phyloP scores from a whole-genome alignment of 805 yeast species.

The Candida easanensis region DNA sequence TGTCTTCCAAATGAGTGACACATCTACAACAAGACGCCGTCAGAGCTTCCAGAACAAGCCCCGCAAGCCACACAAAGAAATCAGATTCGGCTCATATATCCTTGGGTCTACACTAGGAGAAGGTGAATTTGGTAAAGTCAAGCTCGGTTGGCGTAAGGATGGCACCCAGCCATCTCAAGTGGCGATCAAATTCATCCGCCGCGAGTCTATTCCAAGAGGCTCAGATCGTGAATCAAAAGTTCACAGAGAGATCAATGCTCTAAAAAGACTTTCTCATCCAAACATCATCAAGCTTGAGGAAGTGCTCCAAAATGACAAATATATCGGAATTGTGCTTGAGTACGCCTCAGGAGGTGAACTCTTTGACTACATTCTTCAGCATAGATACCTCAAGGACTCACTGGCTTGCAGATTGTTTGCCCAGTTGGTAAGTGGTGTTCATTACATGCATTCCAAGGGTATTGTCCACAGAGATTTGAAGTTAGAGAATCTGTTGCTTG shows the following conservation, averaged over 20 bases:
- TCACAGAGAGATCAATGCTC: slow-evolving; percentile 88
- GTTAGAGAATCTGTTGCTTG: slow-evolving; percentile 75
- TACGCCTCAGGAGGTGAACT: slow-evolving; percentile 98
- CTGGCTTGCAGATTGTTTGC: slow-evolving; percentile 87
- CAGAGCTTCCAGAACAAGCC: slow-evolving; percentile 27
- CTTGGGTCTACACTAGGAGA: slow-evolving; percentile 94
- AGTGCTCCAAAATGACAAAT: slow-evolving; percentile 89
- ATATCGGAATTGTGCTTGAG: slow-evolving; percentile 93
- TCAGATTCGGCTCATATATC: slow-evolving; percentile 85
- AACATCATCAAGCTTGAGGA: slow-evolving; percentile 90
- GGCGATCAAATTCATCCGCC: slow-evolving; percentile 87
- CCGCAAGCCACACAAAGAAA: slow-evolving; percentile 51
- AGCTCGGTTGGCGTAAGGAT: slow-evolving; percentile 91
- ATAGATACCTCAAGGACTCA: slow-evolving; percentile 82
- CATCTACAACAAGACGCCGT: slow-evolving; percentile 22
- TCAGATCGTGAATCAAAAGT: slow-evolving; percentile 86
- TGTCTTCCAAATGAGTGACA: slow-evolving; percentile 9
- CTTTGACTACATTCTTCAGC: slow-evolving; percentile 85
- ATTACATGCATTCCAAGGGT: slow-evolving; percentile 71
- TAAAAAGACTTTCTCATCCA: slow-evolving; percentile 85
- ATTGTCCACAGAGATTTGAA: slow-evolving; percentile 78
- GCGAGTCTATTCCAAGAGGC: slow-evolving; percentile 85
- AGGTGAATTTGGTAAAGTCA: slow-evolving; percentile 98
- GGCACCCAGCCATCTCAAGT: slow-evolving; percentile 71
- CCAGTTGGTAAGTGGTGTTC: slow-evolving; percentile 90